Base-by-base conservation (phyloP, 2,329 filamentous ascomycete species). In the Myriosclerotinia curreyana region DNA sequence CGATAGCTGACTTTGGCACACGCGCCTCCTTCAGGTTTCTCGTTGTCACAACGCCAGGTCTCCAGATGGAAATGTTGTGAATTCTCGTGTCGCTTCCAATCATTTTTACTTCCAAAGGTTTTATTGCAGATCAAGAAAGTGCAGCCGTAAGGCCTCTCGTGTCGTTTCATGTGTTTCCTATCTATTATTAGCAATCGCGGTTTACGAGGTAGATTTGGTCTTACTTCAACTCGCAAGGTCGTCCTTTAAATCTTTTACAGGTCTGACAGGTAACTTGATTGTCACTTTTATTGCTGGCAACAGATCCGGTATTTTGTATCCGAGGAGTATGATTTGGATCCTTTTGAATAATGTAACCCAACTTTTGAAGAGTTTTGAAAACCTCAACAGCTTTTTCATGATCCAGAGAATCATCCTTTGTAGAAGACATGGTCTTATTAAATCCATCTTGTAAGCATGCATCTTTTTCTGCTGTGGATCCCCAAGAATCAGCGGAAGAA, bases 21-120 rank as follows among this genome's bases (percentile, higher is more conserved):
- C 3, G 68, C 67, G 2, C 75, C 71, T 12, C 67, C 69, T 51
- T 66, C 67, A 9, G 69, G 54, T 6, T 68, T 69, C 48, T 75
- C 70, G 38, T 82, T 75, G 38, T 83, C 79, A 73, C 92, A 96
- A 38, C 83, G 84, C 86, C 90, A 96, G 55, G 82, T 81, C 71
- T 92, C 88, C 7, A 83, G 75, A 65, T 89, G 84, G 66, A 84
- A 86, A 74, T 96, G 92, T 71, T 94, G 89, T 20, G 84, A 86
- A 68, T 86, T 89, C 72, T 97, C 94, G 72, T 97, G 93, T 1
- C 93, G 86, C 74, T 96, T 96, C 93, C 86, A 97, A 75, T 97
- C 93, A 65, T 92, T 93, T 74, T 96, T 96, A 75, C 90, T 93
- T n/a, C 93, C 93, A 69, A 96, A 96, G 0, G 74, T 80, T 72